phyloP scores from a whole-genome alignment of 768 basidiomycete genomes.

The Leccinellum albellum region DNA sequence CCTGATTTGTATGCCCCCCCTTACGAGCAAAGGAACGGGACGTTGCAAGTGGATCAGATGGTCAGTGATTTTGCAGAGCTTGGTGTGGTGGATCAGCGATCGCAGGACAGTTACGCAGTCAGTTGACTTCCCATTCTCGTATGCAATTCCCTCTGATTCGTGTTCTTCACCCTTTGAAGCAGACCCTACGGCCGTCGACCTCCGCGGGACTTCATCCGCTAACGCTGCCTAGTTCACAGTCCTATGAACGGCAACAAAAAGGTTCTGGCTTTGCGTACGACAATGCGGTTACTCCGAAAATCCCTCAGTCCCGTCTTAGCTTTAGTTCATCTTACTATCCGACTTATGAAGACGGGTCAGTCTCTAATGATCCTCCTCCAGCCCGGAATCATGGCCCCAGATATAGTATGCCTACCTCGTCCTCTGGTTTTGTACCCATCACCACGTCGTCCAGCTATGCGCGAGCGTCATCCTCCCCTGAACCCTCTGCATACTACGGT shows the following conservation, averaged over 20 bases:
- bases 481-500: constrained; percentile 29
- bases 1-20: constrained; percentile 72
- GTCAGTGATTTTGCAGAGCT: constrained; percentile 66
- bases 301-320: constrained; percentile 33
- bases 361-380: constrained; percentile 30
- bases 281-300: constrained; percentile 34
- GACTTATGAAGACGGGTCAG: constrained; percentile 41
- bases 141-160: constrained; percentile 12
- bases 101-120: constrained; percentile 61
- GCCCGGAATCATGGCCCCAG: constrained; percentile 48
- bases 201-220: constrained; percentile 33
- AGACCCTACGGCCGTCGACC: constrained; percentile 37
- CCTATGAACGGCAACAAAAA: constrained; percentile 36
- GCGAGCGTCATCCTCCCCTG: constrained; percentile 33
- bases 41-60: constrained; percentile 48
- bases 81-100: constrained; percentile 45
- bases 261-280: constrained; percentile 39
- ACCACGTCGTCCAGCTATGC: constrained; percentile 37
- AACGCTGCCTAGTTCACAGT: constrained; percentile 33
- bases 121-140: constrained; percentile 23
- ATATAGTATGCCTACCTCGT: constrained; percentile 61
- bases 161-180: constrained; percentile 29
- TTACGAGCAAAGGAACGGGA: constrained; percentile 54
- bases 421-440: constrained; percentile 64
- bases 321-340: constrained; percentile 40